phyloP scores from a whole-genome alignment of 2,329 filamentous ascomycete species.

The Endocalyx cinctus region DNA sequence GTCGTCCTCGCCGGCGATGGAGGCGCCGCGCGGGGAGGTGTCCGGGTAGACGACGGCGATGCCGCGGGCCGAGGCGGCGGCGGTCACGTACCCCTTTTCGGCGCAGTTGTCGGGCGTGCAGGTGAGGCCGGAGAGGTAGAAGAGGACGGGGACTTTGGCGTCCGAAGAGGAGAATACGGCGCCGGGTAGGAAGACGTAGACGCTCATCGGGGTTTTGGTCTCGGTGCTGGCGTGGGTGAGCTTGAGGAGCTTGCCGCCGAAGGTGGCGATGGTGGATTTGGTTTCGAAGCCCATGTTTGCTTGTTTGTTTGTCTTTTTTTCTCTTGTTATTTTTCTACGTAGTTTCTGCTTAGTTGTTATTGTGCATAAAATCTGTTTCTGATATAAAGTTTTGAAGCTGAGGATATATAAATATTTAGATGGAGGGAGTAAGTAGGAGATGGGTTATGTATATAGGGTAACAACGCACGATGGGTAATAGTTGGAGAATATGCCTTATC shows the following conservation, averaged over 20 bases:
- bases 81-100: constrained; percentile 87
- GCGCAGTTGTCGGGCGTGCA: constrained; percentile 86
- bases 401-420: too few relatives aligned
- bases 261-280: constrained; percentile 82
- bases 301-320: constrained; percentile 1
- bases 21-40: constrained; percentile 82
- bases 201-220: constrained; percentile 82
- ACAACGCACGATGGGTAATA: too few relatives aligned
- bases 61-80: constrained; percentile 70
- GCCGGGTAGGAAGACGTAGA: constrained; percentile 88
- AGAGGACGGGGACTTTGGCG: constrained; percentile 73
- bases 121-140: constrained; percentile 91
- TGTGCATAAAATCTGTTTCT: too few relatives aligned
- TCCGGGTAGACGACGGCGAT: constrained; percentile 95
- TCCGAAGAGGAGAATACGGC: constrained; percentile 46
- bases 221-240: constrained; percentile 76
- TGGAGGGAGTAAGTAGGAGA: too few relatives aligned
- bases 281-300: constrained; percentile 76
- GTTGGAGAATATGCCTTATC: too few relatives aligned
- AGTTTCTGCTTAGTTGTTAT: not conserved
- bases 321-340: constrained; percentile 1
- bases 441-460: too few relatives aligned
- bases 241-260: constrained; percentile 93
- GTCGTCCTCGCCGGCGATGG: constrained; percentile 80
- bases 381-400: too few relatives aligned